Evolutionary conservation across 352 stramenopile species (phyloP), one percentile per base, ranked within the genome.

Genomic region (Halophytophthora batemanensis): DNA sequence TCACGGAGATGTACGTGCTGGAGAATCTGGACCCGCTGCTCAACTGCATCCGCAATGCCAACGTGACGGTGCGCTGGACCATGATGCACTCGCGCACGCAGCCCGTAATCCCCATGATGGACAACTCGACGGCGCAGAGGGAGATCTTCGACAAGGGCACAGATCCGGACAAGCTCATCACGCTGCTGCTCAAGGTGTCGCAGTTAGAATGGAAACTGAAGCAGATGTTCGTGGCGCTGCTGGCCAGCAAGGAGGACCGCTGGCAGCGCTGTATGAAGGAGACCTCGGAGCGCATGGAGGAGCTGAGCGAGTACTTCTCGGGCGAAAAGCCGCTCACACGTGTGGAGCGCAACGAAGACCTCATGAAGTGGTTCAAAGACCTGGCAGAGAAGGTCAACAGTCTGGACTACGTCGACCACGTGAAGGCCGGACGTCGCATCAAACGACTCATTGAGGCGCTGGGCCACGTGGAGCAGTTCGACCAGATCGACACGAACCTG

Each of bases 201-300:
- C 92, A 98, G 64, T 69, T 98, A 29, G 95, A 98, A 67, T 96
- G 88, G 82, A 93, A 96, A 46, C 67, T 98, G 2, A 98, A 98
- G 70, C 78, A 93, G 53, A 96, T 96, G 69, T 95, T 98, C 48
- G 79, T 85, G 14, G 62, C 80, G 6, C 66, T 98, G 25, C 65
- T 98, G 11, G 86, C 81, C 18, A 91, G 69, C 41, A 98, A 97
- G 68, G 85, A 96, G 64, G 71, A 86, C 17, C 86, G 90, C 10
- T 98, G 94, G 94, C 80, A 93, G 38, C 78, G 69, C 12, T 97
- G 85, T 54, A 92, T 91, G 74, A 85, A 79, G 21, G 82, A 95
- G 48, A 93, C 81, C 0, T 88, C 81, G 1, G 80, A 96, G 50
- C 93, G 93, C 17, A 96, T 98, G 88, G 62, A 86, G 21, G 93